Base-by-base conservation (phyloP, 257 asterid species). In the Verbena officinalis region DNA sequence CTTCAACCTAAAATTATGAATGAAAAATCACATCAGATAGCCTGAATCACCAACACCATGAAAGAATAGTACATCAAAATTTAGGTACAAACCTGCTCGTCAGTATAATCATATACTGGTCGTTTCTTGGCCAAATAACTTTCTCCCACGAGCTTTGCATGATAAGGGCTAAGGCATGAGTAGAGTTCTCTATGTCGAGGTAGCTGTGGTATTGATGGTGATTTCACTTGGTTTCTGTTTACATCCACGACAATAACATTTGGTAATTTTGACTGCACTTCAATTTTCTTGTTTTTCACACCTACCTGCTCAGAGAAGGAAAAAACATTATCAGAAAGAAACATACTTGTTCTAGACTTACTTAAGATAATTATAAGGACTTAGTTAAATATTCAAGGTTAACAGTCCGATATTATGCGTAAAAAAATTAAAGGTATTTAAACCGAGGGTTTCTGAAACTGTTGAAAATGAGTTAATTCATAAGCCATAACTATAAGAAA, bases 81-180 rank as follows among this genome's bases (percentile, higher is more conserved):
- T 9, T 7, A 20, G 55, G 31, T 5, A 49, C 31, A 0, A n/a
- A 88, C 99, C 97, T 94, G 99, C 50, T 65, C 83, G 14, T 83
- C 95, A 20, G 91, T 90, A 68, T 89, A 91, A 19, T 94, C 98
- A 73, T 88, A 77, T 70, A 88, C 81, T 3, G 99, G 99, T 73
- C 99, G 77, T 72, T 79, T 94, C 81, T 81, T 88, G 61, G 91
- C 99, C 81, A 90, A 75, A 59, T 73, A 94, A 80, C 98, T 90
- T 75, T 94, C 99, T 73, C 96, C 98, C 36, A 90, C 99, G 68
- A 94, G 81, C 76, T 88, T 88, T 45, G 82, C 93, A 73, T 94
- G 95, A 77, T 77, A 82, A 55, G 96, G 93, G 72, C 88, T 86
- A 46, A 94, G 80, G 55, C 70, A 24, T 9, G 94, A 77, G 75